Base-by-base conservation (phyloP, 768 basidiomycete species). In the Asterophora parasitica region DNA sequence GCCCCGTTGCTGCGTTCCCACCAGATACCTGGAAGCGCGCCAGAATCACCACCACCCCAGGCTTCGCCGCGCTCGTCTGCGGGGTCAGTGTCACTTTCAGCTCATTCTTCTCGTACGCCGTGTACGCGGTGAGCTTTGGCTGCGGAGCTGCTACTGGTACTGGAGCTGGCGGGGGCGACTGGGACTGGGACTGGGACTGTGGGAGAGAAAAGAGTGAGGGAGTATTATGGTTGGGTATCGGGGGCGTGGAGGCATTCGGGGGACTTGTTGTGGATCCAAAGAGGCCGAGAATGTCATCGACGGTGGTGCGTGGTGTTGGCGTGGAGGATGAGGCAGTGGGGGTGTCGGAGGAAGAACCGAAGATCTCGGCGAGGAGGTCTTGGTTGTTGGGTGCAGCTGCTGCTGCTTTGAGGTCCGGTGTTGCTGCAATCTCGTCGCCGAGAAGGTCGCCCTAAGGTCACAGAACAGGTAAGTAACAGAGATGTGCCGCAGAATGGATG, bases 361-460 rank as follows among this genome's bases (percentile, higher is more conserved):
- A 98, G 48, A 99, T 93, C 57, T 94, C 92, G 0, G 87, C 88
- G 7, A 99, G 81, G 3, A 97, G 78, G 58, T 92, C 91, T 61
- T 94, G 87, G 48, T 86, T 89, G 45, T 75, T 80, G 57, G 82
- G 79, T 1, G 71, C 61, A 5, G 71, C 63, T 12, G 70, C 58
- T 36, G 71, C 60, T 28, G 73, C 64, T n/a, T 71, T 70, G 53
- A 76, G 72, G 23, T 67, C 51, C 4, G 72, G 57, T 15, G 68
- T 65, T 1, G 75, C 58, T 5, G 66, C 40, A 9, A 77, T 59
- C 28, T 96, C 92, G 48, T 92, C 92, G 13, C 88, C 93, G 33
- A 94, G 73, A 0, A 96, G 78, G 65, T 96, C 91, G 23, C 56
- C 67, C 79, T 85, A 40, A 15, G 23, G 12, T 39, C 20, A 60